These are phyloP conservation scores for Pseudoscleropodium purum DNA, from an alignment of 225 moss, liverwort and hornwort species.

Conservation along the genomic window DNA sequence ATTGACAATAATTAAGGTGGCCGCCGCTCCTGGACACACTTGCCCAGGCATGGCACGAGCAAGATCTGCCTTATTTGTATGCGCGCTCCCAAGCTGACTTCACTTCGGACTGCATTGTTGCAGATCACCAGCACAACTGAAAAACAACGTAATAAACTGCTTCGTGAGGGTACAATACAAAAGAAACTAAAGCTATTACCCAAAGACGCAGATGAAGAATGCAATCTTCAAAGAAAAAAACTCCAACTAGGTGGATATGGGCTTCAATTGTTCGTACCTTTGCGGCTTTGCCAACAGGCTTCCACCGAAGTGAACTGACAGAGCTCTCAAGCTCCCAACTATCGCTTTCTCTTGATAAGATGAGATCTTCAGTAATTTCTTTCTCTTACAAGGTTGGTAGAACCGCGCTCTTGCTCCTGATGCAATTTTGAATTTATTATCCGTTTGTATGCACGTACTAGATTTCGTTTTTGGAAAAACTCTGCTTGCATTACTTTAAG, in stretches of 20 bases:
- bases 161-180: background rate
- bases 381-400: no score
- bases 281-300: conserved; percentile 40
- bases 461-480: no score
- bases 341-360: no score
- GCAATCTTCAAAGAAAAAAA: background rate
- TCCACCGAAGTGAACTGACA: conserved; percentile 48
- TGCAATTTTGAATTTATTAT: no score
- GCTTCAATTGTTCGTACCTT: background rate
- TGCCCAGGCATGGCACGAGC: no score
- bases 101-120: conserved; percentile 44
- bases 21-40: no score
- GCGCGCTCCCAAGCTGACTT: conserved; percentile 37
- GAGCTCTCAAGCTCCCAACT: conserved; percentile 47
- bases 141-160: background rate
- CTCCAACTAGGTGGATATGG: background rate
- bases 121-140: background rate
- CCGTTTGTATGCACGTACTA: no score
- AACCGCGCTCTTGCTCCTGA: no score
- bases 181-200: background rate
- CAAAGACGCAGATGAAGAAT: background rate
- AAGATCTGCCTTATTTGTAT: conserved; percentile 47
- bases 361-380: no score
- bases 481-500: background rate
- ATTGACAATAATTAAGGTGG: no score